Evolutionary conservation across 192 early-diverging fungal genomes (phyloP).

Genomic region (Piromyces sp.): DNA sequence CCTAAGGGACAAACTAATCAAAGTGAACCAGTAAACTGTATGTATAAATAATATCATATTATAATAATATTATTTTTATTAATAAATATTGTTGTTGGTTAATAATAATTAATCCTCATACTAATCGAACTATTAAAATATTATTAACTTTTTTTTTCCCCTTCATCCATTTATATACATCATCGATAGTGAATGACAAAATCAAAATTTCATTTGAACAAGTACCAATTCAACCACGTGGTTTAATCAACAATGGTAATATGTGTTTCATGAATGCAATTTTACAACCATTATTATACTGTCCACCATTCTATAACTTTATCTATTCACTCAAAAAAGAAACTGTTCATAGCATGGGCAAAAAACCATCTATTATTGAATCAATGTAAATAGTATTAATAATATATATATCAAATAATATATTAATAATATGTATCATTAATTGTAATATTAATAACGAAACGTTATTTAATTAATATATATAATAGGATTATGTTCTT

Average conservation of each 20-base stretch:
- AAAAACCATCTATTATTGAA: constrained; percentile 62
- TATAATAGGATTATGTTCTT: constrained; percentile 44
- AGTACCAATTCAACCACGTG: constrained; percentile 55
- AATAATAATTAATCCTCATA: too few relatives aligned
- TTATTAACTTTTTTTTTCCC: too few relatives aligned
- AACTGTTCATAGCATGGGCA: constrained; percentile 52
- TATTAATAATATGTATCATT: too few relatives aligned
- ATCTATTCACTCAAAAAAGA: constrained; percentile 44
- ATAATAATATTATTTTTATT: too few relatives aligned
- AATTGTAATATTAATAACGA: too few relatives aligned
- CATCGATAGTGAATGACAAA: not conserved
- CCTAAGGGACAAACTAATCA: not conserved
- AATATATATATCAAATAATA: too few relatives aligned
- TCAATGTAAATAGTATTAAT: constrained; percentile 71
- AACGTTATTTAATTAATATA: too few relatives aligned
- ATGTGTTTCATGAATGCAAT: constrained; percentile 98
- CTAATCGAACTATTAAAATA: too few relatives aligned
- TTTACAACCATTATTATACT: constrained; percentile 83
- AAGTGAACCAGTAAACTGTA: not conserved
- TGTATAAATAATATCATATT: too few relatives aligned
- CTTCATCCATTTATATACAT: too few relatives aligned
- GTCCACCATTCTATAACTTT: constrained; percentile 79
- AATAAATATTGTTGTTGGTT: too few relatives aligned
- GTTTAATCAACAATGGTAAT: constrained; percentile 90
- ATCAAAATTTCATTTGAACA: constrained; percentile 12